Conservation (phyloP, 2,329 filamentous ascomycete genomes). For the Fusarium sp. region DNA sequence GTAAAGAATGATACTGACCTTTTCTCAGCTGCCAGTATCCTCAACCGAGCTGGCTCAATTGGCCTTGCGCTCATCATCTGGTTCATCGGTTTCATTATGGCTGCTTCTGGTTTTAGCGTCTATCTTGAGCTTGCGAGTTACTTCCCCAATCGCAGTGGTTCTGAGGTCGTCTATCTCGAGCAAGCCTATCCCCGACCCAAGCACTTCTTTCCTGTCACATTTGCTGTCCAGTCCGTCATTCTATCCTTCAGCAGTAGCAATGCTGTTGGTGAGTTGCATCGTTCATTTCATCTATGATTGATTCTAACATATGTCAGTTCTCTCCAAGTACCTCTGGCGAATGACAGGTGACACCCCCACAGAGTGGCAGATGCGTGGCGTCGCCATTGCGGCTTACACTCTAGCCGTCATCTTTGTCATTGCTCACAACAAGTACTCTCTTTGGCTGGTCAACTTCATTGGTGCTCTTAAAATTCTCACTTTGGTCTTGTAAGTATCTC, state of each 20-base stretch:
- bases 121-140: conserved; percentile 75
- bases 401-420: conserved; percentile 68
- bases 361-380: conserved; percentile 75
- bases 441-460: conserved; percentile 68
- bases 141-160: conserved; percentile 75
- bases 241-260: conserved; percentile 77
- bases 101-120: conserved; percentile 66
- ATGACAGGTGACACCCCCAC: conserved; percentile 65
- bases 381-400: conserved; percentile 74
- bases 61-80: conserved; percentile 74
- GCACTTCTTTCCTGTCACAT: conserved; percentile 74
- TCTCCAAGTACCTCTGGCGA: conserved; percentile 73
- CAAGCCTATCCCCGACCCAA: conserved; percentile 74
- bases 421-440: conserved; percentile 69
- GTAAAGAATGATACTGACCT: not conserved
- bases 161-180: conserved; percentile 76
- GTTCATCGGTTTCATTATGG: conserved; percentile 72
- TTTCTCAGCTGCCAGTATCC: conserved; percentile 57
- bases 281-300: rapidly evolving
- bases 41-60: conserved; percentile 71
- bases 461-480: conserved; percentile 72
- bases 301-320: conserved; percentile 54
- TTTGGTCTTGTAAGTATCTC: conserved; percentile 62
- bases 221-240: conserved; percentile 73
- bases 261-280: conserved; percentile 58